These are phyloP conservation scores for Apiospora hydei DNA, from an alignment of 2,329 filamentous ascomycete genomes.

Conservation along the genomic window DNA sequence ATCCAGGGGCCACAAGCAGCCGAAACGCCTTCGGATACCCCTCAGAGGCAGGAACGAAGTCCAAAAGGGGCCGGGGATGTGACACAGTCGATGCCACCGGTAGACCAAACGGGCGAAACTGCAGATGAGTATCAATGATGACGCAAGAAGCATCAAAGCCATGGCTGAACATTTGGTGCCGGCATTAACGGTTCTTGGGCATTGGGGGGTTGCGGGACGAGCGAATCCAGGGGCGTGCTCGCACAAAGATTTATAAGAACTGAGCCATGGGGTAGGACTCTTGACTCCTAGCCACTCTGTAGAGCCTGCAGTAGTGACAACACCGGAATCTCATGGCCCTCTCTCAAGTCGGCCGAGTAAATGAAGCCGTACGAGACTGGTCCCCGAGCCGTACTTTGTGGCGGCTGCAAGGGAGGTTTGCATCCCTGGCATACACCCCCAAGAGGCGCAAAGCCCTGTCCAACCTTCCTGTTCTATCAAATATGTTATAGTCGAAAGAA, in stretches of 20 bases:
- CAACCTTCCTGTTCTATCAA: not conserved
- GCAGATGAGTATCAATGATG: not conserved
- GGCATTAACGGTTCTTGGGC: not conserved
- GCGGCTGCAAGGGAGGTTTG: slow-evolving; percentile 8
- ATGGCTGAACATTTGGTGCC: not conserved
- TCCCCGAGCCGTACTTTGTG: not conserved
- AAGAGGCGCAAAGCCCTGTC: not conserved
- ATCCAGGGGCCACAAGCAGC: not conserved
- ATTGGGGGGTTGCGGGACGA: not conserved
- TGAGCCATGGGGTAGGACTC: not conserved
- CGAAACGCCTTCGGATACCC: not conserved
- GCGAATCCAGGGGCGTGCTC: too few relatives aligned
- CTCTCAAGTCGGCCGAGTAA: not conserved
- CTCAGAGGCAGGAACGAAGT: not conserved
- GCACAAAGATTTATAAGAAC: not conserved
- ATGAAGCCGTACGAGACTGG: not conserved
- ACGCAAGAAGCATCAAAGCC: not conserved
- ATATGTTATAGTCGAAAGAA: not conserved
- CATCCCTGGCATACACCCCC: not conserved
- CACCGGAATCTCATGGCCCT: not conserved
- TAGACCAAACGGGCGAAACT: not conserved
- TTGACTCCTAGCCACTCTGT: not conserved
- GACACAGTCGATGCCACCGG: slow-evolving; percentile 19
- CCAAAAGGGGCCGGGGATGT: slow-evolving; percentile 9
- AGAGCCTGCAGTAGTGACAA: not conserved